Evolutionary conservation across 2,329 filamentous ascomycete species (phyloP).

Genomic region (Phialophora tarda): DNA sequence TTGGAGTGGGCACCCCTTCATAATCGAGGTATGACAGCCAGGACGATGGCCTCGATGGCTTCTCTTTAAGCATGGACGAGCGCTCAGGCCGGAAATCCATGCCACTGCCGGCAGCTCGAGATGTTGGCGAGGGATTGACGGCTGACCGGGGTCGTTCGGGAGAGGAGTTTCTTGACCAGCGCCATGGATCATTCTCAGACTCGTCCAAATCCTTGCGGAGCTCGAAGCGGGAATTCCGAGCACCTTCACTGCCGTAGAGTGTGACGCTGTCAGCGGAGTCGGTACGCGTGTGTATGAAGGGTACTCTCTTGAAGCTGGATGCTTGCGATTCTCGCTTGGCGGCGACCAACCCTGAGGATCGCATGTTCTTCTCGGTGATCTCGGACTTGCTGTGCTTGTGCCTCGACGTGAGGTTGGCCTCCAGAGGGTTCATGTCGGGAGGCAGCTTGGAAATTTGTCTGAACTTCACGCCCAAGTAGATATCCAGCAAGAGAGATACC

Average conservation of each 20-base stretch:
- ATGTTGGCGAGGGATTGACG: constrained; percentile 38
- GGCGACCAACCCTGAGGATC: constrained; percentile 53
- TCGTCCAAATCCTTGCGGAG: constrained; percentile 38
- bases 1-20: constrained; percentile 37
- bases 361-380: constrained; percentile 67
- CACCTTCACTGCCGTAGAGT: constrained; percentile 34
- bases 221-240: constrained; percentile 36
- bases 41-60: constrained; percentile 32
- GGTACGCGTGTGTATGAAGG: constrained; percentile 79
- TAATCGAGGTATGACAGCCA: constrained; percentile 40
- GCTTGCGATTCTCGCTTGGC: constrained; percentile 43
- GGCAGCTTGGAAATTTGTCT: constrained; percentile 80
- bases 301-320: constrained; percentile 56
- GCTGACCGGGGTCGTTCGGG: constrained; percentile 44
- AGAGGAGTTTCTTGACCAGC: constrained; percentile 39
- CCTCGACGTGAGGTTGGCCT: constrained; percentile 74
- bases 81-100: constrained; percentile 38
- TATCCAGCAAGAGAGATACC: constrained; percentile 70
- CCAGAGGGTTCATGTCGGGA: constrained; percentile 93
- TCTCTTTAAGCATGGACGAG: constrained; percentile 31
- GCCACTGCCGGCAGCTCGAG: constrained; percentile 36
- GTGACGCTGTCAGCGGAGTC: constrained; percentile 62
- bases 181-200: constrained; percentile 38
- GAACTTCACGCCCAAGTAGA: constrained; percentile 80
- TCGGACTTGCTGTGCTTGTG: constrained; percentile 76